Conservation (phyloP, 2,329 filamentous ascomycete genomes). For the Fusarium dimerum region DNA sequence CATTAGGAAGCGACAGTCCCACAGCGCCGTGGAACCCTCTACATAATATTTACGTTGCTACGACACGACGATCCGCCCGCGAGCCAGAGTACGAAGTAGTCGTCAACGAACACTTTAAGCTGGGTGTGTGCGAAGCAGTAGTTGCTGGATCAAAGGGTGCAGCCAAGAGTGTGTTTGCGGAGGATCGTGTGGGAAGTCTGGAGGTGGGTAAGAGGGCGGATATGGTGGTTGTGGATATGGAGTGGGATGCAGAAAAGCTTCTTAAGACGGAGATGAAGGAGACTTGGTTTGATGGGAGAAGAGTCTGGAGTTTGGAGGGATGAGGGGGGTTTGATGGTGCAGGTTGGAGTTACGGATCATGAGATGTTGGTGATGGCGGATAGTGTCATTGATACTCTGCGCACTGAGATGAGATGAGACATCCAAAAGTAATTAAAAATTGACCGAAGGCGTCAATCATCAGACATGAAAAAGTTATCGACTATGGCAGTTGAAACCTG, state of each 20-base stretch:
- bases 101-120: constrained; percentile 53
- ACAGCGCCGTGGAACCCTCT: constrained; percentile 56
- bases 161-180: constrained; percentile 56
- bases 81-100: constrained; percentile 43
- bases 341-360: not conserved
- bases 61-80: constrained; percentile 54
- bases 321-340: not conserved
- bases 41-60: constrained; percentile 56
- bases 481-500: too few relatives aligned
- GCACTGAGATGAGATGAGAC: too few relatives aligned
- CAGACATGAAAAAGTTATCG: too few relatives aligned
- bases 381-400: too few relatives aligned
- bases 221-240: constrained; percentile 48
- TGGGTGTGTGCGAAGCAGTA: constrained; percentile 53
- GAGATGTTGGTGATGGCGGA: too few relatives aligned
- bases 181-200: constrained; percentile 48
- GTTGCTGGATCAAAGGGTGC: constrained; percentile 53
- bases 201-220: constrained; percentile 55
- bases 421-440: too few relatives aligned
- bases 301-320: constrained; percentile 26
- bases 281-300: constrained; percentile 54
- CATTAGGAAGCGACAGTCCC: constrained; percentile 57
- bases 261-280: constrained; percentile 47
- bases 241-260: constrained; percentile 49
- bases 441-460: too few relatives aligned